Base-by-base conservation (phyloP, 228 moss, liverwort and hornwort genomes). In the Sphagnum fallax region DNA sequence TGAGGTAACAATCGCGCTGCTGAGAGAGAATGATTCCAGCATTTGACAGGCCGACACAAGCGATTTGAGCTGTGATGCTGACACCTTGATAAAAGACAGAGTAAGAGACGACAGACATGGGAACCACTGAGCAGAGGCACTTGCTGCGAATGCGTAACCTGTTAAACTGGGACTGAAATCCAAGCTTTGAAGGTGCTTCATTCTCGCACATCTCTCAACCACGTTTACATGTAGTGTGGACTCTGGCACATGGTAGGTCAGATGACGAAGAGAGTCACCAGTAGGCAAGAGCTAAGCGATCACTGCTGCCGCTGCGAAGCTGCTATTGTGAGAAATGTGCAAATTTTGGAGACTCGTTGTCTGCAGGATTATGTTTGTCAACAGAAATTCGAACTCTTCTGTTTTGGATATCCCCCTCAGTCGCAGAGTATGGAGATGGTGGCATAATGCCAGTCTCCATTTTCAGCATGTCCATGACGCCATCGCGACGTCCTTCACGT, bases 271-370 rank as follows among this genome's bases (percentile, higher is more conserved):
- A 5, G 91, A 86, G 48, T 88, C 89, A 6, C 91, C 82, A 4
- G 91, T 89, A 79, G 87, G 86, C 91, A 91, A 79, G 48, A 91
- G 87, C 89, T 89, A 91, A 53, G 91, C 91, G 50, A 89, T 87
- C 48, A 91, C 87, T 47, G 89, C 82, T 65, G 87, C 91, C 50
- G 91, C 84, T 18, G 89, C 84, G 60, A 91, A 83, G 67, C 70
- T 76, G 51, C 77, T 79, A 4, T 89, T 32, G 32, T 32, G 32
- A 72, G 74, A 77, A 53, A 89, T 91, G 12, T 79, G 81, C 8
- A 91, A 72, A 63, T 87, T 82, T 55, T 89, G 87, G 11, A 91
- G 76, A 61, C 89, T 87, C 32, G 81, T 84, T 6, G 87, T 89
- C 78, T 89, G 91, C 59, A 91, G 72, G 57, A 91, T 84, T 32